These are phyloP conservation scores for Geotrichum armillariae DNA, from an alignment of 1,139 yeast species.

Conservation along the genomic window DNA sequence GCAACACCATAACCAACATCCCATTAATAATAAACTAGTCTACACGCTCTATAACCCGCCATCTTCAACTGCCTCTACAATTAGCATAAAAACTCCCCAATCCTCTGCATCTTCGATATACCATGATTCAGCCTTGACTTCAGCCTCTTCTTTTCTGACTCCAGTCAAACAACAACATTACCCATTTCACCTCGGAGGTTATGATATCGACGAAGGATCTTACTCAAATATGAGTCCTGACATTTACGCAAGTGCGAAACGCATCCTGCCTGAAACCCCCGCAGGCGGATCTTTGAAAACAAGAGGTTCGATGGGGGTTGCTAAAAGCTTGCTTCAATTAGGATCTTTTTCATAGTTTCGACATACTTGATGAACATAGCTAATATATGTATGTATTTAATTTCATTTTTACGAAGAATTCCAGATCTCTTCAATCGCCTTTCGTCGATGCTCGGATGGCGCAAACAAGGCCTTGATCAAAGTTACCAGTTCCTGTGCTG, in stretches of 20 bases:
- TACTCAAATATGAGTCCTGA: neutral
- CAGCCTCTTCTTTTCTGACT: neutral
- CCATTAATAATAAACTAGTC: no score
- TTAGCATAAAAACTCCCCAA: neutral
- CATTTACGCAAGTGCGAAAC: constrained; percentile 24
- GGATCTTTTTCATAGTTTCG: constrained; percentile 30
- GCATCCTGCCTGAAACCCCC: constrained; percentile 42
- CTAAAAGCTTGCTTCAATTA: constrained; percentile 46
- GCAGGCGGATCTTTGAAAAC: neutral
- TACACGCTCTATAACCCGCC: neutral
- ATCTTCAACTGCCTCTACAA: neutral
- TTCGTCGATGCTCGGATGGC: constrained; percentile 64
- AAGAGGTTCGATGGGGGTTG: constrained; percentile 46
- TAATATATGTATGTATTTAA: no score
- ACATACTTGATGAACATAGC: neutral
- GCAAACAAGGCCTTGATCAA: constrained; percentile 67
- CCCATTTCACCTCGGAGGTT: constrained; percentile 14
- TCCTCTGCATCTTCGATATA: neutral
- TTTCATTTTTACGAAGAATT: constrained; percentile 3
- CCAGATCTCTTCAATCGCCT: constrained; percentile 59
- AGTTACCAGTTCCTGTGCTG: constrained; percentile 62
- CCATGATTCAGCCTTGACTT: neutral
- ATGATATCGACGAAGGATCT: constrained; percentile 1
- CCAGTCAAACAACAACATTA: constrained; percentile 14
- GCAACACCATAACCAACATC: neutral